Base-by-base conservation (phyloP, 1,284 basidiomycete species). In the Naganishia sp. region DNA sequence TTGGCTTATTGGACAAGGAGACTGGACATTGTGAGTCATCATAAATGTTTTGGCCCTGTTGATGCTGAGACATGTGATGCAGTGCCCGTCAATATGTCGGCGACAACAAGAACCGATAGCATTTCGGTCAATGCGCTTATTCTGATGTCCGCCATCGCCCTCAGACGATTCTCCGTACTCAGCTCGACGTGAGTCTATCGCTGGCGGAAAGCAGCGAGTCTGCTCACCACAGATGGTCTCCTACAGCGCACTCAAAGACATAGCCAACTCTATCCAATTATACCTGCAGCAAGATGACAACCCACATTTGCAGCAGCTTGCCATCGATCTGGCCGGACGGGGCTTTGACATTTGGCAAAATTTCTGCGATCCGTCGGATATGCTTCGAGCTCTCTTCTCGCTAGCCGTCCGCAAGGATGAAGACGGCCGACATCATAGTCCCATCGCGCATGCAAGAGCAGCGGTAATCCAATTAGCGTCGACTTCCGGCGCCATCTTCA, bases 301-400 rank as follows among this genome's bases (percentile, higher is more conserved):
- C 78, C 83, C 11, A 86, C 85, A 4, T 72, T 77, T 1, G 84
- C 90, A 75, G 84, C 89, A 23, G 82, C 85, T 0, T 2, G 93
- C 91, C 0, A 88, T 97, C 70, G 94, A 98, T 74, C 83, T 98
- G 11, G 94, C 90, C 73, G 88, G 89, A 3, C 87, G 88, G 54
- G 94, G 94, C 0, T 98, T 97, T 77, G 85, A 88, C 49, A 88
- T 93, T 50, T 98, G 94, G 92, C 94, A 95, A 76, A 88, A 94
- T 71, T 94, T 94, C 73, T 85, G 94, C 64, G 94, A 99, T 72
- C 88, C 93, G 0, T 90, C 94, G 82, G 88, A 89, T 68, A 87
- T 97, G 66, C 83, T 99, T 23, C 88, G 94, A 0, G 86, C 88
- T 0, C 82, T 99, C 6, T 96, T 96, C 76, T 84, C 81, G 18